Conservation (phyloP, 2,329 filamentous ascomycete species). For the Hortaea werneckii region DNA sequence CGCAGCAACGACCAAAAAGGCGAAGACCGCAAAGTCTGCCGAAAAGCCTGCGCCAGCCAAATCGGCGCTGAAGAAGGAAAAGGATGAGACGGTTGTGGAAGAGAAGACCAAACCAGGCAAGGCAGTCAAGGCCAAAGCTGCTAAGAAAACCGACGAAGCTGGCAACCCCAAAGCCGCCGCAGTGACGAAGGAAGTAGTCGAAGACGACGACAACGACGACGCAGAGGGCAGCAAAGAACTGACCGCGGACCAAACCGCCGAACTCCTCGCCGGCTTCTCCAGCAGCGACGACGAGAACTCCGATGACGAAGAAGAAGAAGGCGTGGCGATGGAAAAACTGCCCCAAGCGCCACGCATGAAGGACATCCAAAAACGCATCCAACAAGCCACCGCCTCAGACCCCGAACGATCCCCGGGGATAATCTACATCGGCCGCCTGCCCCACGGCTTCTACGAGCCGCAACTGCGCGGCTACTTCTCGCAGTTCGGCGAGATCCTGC, state of each 20-base stretch:
- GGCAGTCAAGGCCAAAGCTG: slow-evolving; percentile 5
- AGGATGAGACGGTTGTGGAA: slow-evolving; percentile 1
- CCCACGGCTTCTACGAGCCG: slow-evolving; percentile 93
- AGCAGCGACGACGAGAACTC: slow-evolving; percentile 34
- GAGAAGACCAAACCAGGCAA: slow-evolving; percentile 4
- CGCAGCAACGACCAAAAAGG: slow-evolving; percentile 23
- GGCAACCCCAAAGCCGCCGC: slow-evolving; percentile 3
- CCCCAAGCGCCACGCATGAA: slow-evolving; percentile 24
- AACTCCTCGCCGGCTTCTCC: slow-evolving; percentile 42
- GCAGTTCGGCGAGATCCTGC: slow-evolving; percentile 78
- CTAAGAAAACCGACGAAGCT: slow-evolving; percentile 8
- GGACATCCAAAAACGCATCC: slow-evolving; percentile 32
- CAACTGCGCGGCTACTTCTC: slow-evolving; percentile 90
- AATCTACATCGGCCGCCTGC: slow-evolving; percentile 82
- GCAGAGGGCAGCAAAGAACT: slow-evolving; percentile 23
- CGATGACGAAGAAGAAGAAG: slow-evolving; percentile 27
- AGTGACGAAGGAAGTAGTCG: background rate
- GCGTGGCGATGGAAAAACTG: slow-evolving; percentile 29
- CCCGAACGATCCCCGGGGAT: slow-evolving; percentile 57
- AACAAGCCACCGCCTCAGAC: slow-evolving; percentile 38
- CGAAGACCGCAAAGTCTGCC: slow-evolving; percentile 22
- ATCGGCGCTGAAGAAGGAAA: slow-evolving; percentile 24
- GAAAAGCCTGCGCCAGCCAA: slow-evolving; percentile 22
- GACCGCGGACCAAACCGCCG: slow-evolving; percentile 40
- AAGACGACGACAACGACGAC: slow-evolving; percentile 10